Evolutionary conservation across 1,284 basidiomycete genomes (phyloP), one percentile per base, ranked within the genome.

Genomic region (Amylostereum chailletii): DNA sequence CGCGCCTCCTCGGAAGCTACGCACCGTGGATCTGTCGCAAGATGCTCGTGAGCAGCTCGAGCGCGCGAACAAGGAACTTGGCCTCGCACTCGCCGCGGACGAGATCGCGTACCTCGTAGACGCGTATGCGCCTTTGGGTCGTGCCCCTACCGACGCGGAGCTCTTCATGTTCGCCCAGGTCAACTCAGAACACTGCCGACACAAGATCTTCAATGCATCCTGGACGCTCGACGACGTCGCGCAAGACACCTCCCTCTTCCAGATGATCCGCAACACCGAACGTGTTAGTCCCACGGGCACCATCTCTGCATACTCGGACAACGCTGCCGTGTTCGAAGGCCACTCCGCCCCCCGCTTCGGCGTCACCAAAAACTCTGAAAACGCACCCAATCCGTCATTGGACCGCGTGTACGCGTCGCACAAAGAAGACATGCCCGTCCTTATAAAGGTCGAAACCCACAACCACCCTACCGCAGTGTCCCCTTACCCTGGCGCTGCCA

Each of bases 161-260:
- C 77, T 99, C 26, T 99, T 99, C 79, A 99, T 99, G 95, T 99
- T 99, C 65, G 95, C 96, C 11, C 96, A 99, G 66, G 95, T 99
- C 65, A 99, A 99, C 72, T 98, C 94, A 39, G 96, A 99, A 69
- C 96, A 99, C 66, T 99, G 96, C 68, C 81, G 96, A 44, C 96
- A 99, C 77, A 99, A 99, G 71, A 99, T 98, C 59, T 99, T 99
- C 76, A 99, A 99, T 64, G 94, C 96, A 0, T 79, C 88, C 40
- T 99, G 96, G 96, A 90, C 84, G 27, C 82, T 97, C 57, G 89
- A 96, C 61, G 85, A 76, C 4, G 60, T 74, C 37, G 61, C 71
- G n/a, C 76, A 83, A 62, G 79, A 87, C 53, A 73, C 76, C 53
- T 92, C 92, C 5, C 81, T 99, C 31, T 99, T 99, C 69, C 83